Evolutionary conservation across 805 yeast genomes (phyloP).

Genomic region (Candida glaebosa): DNA sequence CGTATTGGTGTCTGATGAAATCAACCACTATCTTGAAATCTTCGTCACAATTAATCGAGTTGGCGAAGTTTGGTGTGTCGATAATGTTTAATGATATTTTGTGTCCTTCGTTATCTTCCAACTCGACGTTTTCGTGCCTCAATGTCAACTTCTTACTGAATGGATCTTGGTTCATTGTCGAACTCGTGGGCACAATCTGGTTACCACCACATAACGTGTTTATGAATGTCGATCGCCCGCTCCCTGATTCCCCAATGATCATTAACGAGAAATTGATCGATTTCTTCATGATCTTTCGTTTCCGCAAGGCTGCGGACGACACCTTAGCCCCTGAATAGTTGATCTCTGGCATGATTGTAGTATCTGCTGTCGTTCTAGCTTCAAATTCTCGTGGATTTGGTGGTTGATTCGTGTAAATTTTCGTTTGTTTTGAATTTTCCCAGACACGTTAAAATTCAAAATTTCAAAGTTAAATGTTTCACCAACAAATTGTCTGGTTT

Average conservation of each 20-base stretch:
- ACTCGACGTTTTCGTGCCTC: slow-evolving; percentile 77
- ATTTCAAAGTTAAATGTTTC: no score
- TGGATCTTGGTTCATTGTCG: slow-evolving; percentile 59
- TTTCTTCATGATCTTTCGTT: slow-evolving; percentile 77
- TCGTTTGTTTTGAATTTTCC: slow-evolving; percentile 1
- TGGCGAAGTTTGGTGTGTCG: slow-evolving; percentile 85
- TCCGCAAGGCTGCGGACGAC: slow-evolving; percentile 44
- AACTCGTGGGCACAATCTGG: slow-evolving; percentile 65
- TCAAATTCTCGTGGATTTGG: slow-evolving; percentile 1
- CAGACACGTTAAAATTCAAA: background rate
- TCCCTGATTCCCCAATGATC: slow-evolving; percentile 85
- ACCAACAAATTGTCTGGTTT: no score
- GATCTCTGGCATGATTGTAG: background rate
- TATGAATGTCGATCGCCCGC: slow-evolving; percentile 89
- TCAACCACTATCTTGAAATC: slow-evolving; percentile 72
- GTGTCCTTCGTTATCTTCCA: slow-evolving; percentile 83
- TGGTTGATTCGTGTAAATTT: background rate
- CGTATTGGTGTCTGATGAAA: slow-evolving; percentile 77
- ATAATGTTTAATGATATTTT: slow-evolving; percentile 72
- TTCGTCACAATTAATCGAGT: slow-evolving; percentile 62
- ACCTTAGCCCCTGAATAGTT: slow-evolving; percentile 15
- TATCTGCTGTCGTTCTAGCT: background rate
- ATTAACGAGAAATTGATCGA: slow-evolving; percentile 81
- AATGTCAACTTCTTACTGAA: slow-evolving; percentile 48
- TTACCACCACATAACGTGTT: slow-evolving; percentile 88